A percentile compares a stretch with the other conserved stretches of the same genome.
Conservation (phyloP, 202 grass and related monocot genomes). For the Cymbopogon flexuosus region DNA sequence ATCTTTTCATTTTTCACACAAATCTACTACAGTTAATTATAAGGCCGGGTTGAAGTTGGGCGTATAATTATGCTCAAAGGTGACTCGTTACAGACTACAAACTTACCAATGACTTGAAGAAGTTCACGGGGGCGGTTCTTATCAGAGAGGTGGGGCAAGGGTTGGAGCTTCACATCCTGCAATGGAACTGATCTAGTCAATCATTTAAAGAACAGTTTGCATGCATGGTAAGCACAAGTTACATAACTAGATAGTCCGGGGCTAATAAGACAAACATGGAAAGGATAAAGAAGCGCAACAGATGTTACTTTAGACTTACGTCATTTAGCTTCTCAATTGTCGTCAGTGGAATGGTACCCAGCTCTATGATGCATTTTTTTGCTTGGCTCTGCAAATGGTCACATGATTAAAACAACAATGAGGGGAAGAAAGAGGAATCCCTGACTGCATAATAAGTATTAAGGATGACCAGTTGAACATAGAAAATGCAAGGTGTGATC, state of each 20-base stretch:
- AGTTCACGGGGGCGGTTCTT: conserved; percentile 55
- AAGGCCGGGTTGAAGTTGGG: background rate
- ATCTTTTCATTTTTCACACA: background rate
- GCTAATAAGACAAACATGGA: background rate
- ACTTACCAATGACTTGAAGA: conserved; percentile 83
- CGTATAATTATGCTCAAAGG: conserved; percentile 15
- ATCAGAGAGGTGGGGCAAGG: conserved; percentile 54
- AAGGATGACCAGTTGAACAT: background rate
- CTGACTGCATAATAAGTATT: background rate
- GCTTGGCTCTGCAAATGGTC: conserved; percentile 58
- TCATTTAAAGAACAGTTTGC: conserved; percentile 27
- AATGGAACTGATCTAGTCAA: conserved; percentile 24
- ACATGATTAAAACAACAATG: background rate
- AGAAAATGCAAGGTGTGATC: background rate
- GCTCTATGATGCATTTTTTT: conserved; percentile 58
- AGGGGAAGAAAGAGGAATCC: background rate
- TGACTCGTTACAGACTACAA: conserved; percentile 7
- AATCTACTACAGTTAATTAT: conserved; percentile 13
- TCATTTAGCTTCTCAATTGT: conserved; percentile 88
- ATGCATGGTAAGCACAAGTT: background rate
- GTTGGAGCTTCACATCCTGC: conserved; percentile 81
- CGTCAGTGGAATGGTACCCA: conserved; percentile 81
- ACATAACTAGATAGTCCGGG: background rate
- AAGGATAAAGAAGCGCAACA: background rate
- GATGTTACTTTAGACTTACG: conserved; percentile 43